Percentiles rank a stretch among this genome's conserved stretches.
phyloP scores from a whole-genome alignment of 2,329 filamentous ascomycete genomes.

The Sporothrix pseudoabietina region DNA sequence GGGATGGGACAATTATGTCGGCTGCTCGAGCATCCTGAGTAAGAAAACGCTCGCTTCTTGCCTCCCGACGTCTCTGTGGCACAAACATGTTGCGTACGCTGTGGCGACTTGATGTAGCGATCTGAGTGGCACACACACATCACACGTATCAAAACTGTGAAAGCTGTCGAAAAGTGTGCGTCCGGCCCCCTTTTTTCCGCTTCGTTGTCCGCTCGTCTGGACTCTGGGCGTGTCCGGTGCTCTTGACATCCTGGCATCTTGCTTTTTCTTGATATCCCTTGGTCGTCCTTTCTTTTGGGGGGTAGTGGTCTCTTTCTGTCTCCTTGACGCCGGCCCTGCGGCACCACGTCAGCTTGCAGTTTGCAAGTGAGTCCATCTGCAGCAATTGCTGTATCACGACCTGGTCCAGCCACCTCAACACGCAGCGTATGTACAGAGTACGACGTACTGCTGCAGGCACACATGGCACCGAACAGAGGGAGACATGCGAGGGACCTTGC shows the following conservation, averaged over 20 bases:
- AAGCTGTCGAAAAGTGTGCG: not conserved
- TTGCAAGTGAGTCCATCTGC: not conserved
- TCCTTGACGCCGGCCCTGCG: not conserved
- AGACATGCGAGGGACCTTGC: constrained; percentile 19
- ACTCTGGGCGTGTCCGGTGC: not conserved
- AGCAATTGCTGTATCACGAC: constrained; percentile 14
- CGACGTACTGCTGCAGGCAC: not conserved
- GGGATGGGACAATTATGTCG: not conserved
- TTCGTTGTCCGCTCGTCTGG: not conserved
- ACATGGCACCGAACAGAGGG: constrained; percentile 16
- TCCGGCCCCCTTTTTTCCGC: not conserved
- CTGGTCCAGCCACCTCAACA: not conserved
- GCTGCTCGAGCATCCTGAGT: not conserved
- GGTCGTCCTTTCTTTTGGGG: not conserved
- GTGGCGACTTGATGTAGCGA: not conserved
- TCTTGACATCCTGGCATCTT: not conserved
- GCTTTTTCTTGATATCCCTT: not conserved
- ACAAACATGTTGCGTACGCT: not conserved
- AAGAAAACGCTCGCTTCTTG: not conserved
- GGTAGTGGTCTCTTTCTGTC: not conserved
- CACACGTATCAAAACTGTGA: not conserved
- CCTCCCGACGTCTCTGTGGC: not conserved
- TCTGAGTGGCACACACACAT: constrained; percentile 10
- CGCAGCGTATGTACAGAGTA: too few species aligned
- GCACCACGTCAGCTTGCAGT: constrained; percentile 27